Evolutionary conservation across 495 filamentous ascomycete genomes (phyloP).

Genomic region (Chaetomidium leptoderma): DNA sequence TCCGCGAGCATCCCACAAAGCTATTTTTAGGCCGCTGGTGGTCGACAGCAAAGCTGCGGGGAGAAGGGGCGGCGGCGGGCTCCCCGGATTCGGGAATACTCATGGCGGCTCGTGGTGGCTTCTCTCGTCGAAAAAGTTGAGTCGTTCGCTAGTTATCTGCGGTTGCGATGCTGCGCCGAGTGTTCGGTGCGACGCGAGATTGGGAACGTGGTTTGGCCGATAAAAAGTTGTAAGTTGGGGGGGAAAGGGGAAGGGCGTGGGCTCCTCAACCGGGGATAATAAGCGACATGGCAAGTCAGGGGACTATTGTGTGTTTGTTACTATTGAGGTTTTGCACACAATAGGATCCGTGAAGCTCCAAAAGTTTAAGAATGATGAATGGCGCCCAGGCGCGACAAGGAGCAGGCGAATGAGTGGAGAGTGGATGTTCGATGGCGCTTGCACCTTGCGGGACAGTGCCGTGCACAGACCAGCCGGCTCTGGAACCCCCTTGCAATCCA

Average conservation of each 20-base stretch:
- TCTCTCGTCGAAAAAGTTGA: too few relatives aligned
- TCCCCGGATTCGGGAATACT: slow-evolving; percentile 24
- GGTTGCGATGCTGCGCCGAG: not conserved
- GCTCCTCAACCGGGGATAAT: slow-evolving; percentile 22
- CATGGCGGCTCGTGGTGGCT: slow-evolving; percentile 19
- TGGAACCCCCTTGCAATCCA: not conserved
- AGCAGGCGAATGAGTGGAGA: not conserved
- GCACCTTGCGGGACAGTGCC: slow-evolving; percentile 8
- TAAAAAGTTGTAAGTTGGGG: not conserved
- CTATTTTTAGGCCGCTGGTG: slow-evolving; percentile 46
- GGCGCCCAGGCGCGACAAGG: not conserved
- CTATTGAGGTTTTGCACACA: not conserved
- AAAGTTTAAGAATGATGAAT: not conserved
- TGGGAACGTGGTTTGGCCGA: not conserved
- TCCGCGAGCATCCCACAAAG: slow-evolving; percentile 82
- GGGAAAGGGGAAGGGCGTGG: slow-evolving; percentile 3
- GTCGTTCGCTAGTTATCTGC: too few relatives aligned
- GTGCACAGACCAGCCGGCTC: not conserved
- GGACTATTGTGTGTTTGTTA: not conserved
- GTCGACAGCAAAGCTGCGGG: slow-evolving; percentile 42
- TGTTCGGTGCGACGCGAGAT: not conserved
- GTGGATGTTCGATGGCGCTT: slow-evolving; percentile 6
- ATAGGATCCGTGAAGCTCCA: not conserved
- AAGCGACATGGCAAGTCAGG: slow-evolving; percentile 17
- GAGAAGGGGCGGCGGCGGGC: slow-evolving; percentile 29